A percentile compares a stretch with the other conserved stretches of the same genome.
phyloP scores from a whole-genome alignment of 2,329 filamentous ascomycete genomes.

The Aspergillus versicolor region DNA sequence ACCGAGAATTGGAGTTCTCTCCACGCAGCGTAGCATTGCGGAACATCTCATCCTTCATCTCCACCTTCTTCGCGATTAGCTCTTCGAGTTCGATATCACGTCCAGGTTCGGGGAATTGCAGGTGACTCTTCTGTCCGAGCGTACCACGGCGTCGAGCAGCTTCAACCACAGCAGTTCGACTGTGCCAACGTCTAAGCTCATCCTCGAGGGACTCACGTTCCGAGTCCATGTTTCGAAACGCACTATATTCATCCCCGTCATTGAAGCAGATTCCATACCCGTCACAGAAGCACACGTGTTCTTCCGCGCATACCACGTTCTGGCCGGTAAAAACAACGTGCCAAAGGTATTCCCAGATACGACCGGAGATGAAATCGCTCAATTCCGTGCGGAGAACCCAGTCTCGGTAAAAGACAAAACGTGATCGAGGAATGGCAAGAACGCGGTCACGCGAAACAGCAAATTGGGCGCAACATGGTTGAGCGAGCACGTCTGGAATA shows the following conservation, averaged over 20 bases:
- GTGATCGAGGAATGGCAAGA: conserved; percentile 50
- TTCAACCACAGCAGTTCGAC: conserved; percentile 37
- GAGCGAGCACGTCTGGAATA: conserved; percentile 53
- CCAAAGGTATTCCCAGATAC: conserved; percentile 66
- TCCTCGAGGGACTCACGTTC: conserved; percentile 40
- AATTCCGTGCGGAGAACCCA: conserved; percentile 61
- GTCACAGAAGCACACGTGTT: conserved; percentile 63
- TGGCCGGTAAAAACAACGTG: conserved; percentile 60
- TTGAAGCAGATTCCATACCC: conserved; percentile 64
- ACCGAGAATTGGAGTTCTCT: conserved; percentile 49
- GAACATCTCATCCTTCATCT: conserved; percentile 43
- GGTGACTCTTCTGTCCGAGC: conserved; percentile 24
- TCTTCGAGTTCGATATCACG: conserved; percentile 44
- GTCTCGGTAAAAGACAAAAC: conserved; percentile 58
- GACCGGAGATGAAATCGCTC: conserved; percentile 56
- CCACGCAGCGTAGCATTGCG: conserved; percentile 51
- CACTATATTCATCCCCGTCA: conserved; percentile 47
- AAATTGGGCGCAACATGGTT: conserved; percentile 66
- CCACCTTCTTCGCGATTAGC: conserved; percentile 46
- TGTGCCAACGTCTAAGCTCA: conserved; percentile 39
- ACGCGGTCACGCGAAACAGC: conserved; percentile 60
- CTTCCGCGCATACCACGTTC: conserved; percentile 44
- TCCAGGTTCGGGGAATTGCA: conserved; percentile 41
- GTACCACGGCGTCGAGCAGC: conserved; percentile 24
- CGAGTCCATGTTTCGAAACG: conserved; percentile 49